These are phyloP conservation scores for Lepiota brunneoincarnata DNA, from an alignment of 768 basidiomycete species.

Conservation along the genomic window DNA sequence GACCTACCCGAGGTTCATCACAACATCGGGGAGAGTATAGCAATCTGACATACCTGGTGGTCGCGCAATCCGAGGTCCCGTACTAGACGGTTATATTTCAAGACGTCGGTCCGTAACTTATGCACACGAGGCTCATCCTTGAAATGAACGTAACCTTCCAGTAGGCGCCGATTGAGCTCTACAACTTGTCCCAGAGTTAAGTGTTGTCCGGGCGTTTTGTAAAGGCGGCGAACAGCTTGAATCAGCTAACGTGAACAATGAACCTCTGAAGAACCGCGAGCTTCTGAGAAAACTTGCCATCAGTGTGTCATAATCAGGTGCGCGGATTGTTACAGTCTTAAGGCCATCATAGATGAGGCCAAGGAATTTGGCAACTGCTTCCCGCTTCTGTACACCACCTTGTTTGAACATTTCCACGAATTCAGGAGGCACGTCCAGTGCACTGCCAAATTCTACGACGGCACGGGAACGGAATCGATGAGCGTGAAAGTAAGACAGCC, in stretches of 20 bases:
- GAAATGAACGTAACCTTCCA: conserved; percentile 91
- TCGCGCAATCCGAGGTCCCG: conserved; percentile 90
- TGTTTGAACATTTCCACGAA: conserved; percentile 87
- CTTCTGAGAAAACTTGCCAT: conserved; percentile 61
- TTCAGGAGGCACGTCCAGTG: conserved; percentile 88
- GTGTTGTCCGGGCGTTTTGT: conserved; percentile 93
- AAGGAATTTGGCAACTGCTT: conserved; percentile 86
- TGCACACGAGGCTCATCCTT: conserved; percentile 89
- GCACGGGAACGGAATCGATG: conserved; percentile 93
- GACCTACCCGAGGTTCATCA: conserved; percentile 48
- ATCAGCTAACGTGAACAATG: conserved; percentile 63
- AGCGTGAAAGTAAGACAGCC: conserved; percentile 71
- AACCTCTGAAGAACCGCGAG: conserved; percentile 2
- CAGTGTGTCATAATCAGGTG: conserved; percentile 96
- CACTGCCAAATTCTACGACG: conserved; percentile 93
- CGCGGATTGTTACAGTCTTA: conserved; percentile 93
- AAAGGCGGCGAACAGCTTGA: conserved; percentile 90
- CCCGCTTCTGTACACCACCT: conserved; percentile 84
- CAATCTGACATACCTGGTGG: conserved; percentile 66
- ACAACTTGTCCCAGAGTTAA: conserved; percentile 94
- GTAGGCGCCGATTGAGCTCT: conserved; percentile 87
- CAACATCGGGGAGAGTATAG: background rate
- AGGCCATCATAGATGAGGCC: conserved; percentile 90
- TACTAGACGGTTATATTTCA: conserved; percentile 86
- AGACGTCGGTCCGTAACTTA: conserved; percentile 73